A percentile compares a stretch with the other conserved stretches of the same genome.
These are phyloP conservation scores for Xylaria acuta DNA, from an alignment of 495 filamentous ascomycete genomes.

Conservation along the genomic window DNA sequence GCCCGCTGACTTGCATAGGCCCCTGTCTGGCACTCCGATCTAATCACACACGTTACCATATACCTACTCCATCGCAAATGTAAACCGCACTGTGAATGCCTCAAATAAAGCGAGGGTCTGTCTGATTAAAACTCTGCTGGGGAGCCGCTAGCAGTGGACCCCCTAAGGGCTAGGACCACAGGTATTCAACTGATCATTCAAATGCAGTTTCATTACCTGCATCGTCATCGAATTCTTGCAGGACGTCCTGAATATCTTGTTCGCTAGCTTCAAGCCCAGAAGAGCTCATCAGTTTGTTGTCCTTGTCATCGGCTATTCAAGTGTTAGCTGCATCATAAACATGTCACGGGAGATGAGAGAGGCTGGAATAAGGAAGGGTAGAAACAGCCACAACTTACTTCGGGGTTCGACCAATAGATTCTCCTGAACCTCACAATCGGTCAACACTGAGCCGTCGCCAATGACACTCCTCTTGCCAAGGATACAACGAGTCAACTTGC, in stretches of 20 bases:
- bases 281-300: conserved; percentile 85
- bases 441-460: conserved; percentile 75
- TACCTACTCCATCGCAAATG: conserved; percentile 5
- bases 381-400: conserved; percentile 58
- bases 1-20: not conserved
- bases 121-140: not conserved
- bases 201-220: conserved; percentile 13
- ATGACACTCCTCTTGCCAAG: conserved; percentile 77
- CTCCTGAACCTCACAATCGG: conserved; percentile 90
- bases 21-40: too few species aligned
- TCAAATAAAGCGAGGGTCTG: too few species aligned
- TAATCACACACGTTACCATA: too few species aligned
- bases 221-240: conserved; percentile 24
- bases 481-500: conserved; percentile 80
- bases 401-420: conserved; percentile 79
- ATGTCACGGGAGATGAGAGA: not conserved
- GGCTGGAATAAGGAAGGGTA: not conserved
- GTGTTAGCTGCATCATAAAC: conserved; percentile 13
- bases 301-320: conserved; percentile 72
- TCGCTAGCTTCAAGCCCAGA: conserved; percentile 71
- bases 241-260: conserved; percentile 53
- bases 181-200: not conserved
- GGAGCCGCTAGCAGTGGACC: not conserved
- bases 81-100: not conserved
- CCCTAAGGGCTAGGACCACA: not conserved